Evolutionary conservation across 2,329 filamentous ascomycete genomes (phyloP), one percentile per base, ranked within the genome.

Genomic region (Chaetothyriales sp.): DNA sequence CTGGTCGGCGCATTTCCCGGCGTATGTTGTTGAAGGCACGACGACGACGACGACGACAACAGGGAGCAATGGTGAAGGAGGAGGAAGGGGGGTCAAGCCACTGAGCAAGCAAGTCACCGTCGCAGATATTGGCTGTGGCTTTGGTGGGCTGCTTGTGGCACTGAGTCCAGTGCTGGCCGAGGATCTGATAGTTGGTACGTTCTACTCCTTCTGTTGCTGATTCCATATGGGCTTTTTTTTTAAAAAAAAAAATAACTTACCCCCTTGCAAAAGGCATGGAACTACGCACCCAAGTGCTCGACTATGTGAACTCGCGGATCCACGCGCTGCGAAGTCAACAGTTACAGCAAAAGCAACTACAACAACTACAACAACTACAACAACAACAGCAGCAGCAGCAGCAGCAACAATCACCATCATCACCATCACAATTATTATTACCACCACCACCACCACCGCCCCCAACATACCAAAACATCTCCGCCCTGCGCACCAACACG

Each of bases 111-210:
- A 39, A 39, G 32, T 98, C 46, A 88, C 95, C 64, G 80, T 98
- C 45, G 88, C 90, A 57, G 92, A 98, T 69, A 95, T 98, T 64
- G 92, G 92, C 22, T 98, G 92, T 66, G 92, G 92, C 4, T 98
- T 95, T 66, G 92, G 92, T 46, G 92, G 92, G 5, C 73, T 98
- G 51, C 75, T 94, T 2, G 83, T 96, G 57, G 89, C 87, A 5
- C 76, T 98, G 46, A 81, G 86, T 10, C 86, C 89, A 1, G 73
- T 81, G 43, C 72, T 95, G 61, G 90, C 92, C 3, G 77, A 92
- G 32, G 86, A 81, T 0, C 71, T 96, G 55, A 80, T 95, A 58
- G 70, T 98, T 15, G 90, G 86, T 86, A 69, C 57, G 75, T 67
- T 47, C n/a, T n/a, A n/a, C n/a, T n/a, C n/a, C n/a, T n/a, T n/a